These are phyloP conservation scores for Ascochyta lentis DNA, from an alignment of 2,329 filamentous ascomycete species.

Conservation along the genomic window DNA sequence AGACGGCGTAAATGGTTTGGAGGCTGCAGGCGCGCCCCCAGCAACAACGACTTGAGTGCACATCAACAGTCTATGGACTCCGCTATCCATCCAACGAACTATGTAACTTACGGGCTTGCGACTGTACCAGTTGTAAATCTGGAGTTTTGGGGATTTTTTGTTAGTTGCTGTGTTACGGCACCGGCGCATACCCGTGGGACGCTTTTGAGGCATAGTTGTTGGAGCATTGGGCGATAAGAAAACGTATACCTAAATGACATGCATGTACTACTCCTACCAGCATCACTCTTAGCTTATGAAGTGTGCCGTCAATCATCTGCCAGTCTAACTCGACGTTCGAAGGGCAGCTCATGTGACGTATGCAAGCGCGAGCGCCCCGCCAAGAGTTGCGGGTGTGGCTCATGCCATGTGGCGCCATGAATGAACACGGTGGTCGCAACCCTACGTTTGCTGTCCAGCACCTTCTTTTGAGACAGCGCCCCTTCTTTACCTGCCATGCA, in stretches of 20 bases:
- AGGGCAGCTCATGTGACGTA: slow-evolving; percentile 19
- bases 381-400: slow-evolving; percentile 24
- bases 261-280: background rate
- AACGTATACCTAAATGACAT: slow-evolving; percentile 29
- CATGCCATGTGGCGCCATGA: slow-evolving; percentile 28
- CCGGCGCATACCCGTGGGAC: slow-evolving; percentile 26
- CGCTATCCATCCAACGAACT: slow-evolving; percentile 1
- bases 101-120: slow-evolving; percentile 10
- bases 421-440: slow-evolving; percentile 42
- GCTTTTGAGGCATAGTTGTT: slow-evolving; percentile 21
- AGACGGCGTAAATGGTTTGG: slow-evolving; percentile 33
- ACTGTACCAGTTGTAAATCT: slow-evolving; percentile 18
- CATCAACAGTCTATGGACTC: background rate
- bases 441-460: slow-evolving; percentile 32
- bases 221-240: slow-evolving; percentile 26
- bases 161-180: slow-evolving; percentile 14
- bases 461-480: slow-evolving; percentile 38
- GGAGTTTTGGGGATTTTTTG: slow-evolving; percentile 19
- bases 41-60: slow-evolving; percentile 20
- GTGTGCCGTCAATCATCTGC: background rate
- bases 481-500: slow-evolving; percentile 31
- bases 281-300: background rate
- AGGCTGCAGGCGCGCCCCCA: slow-evolving; percentile 22
- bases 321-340: background rate
- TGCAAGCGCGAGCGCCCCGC: slow-evolving; percentile 4